phyloP scores from a whole-genome alignment of 1,284 basidiomycete genomes.

The Ustilago xerochloae region DNA sequence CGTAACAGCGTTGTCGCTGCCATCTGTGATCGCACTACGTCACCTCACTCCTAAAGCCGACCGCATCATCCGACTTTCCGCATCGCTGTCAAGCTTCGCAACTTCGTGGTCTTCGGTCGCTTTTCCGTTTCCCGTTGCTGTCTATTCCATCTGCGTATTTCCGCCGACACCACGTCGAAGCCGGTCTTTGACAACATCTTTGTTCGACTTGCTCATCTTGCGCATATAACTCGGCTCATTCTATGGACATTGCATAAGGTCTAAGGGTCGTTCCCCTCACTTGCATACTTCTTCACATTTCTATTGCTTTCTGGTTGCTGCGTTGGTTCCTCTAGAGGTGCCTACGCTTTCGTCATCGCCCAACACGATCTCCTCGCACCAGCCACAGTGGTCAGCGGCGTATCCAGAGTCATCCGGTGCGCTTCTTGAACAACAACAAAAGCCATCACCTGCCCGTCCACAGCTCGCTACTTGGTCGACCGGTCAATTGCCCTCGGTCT shows the following conservation, averaged over 20 bases:
- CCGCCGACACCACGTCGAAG: slow-evolving; percentile 14
- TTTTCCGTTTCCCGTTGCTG: neutral
- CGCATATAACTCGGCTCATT: neutral
- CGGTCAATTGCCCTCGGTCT: slow-evolving; percentile 35
- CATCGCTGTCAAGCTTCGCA: neutral
- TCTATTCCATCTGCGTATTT: neutral
- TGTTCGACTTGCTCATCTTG: neutral
- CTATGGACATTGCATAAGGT: neutral
- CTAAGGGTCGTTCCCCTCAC: neutral
- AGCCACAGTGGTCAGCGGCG: slow-evolving; percentile 34
- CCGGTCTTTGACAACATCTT: slow-evolving; percentile 27
- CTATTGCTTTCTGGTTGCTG: neutral
- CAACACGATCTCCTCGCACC: slow-evolving; percentile 39
- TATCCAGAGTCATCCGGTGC: slow-evolving; percentile 20
- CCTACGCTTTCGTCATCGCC: slow-evolving; percentile 26
- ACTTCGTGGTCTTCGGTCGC: neutral
- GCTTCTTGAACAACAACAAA: slow-evolving; percentile 5
- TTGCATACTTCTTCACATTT: neutral
- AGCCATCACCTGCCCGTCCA: neutral
- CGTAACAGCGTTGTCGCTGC: neutral
- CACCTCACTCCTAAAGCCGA: neutral
- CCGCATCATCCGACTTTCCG: neutral
- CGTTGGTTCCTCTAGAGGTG: slow-evolving; percentile 26
- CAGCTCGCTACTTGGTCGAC: slow-evolving; percentile 8
- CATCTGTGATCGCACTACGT: neutral